Conservation (phyloP, 805 yeast species). For the Lipomyces mesembrius region DNA sequence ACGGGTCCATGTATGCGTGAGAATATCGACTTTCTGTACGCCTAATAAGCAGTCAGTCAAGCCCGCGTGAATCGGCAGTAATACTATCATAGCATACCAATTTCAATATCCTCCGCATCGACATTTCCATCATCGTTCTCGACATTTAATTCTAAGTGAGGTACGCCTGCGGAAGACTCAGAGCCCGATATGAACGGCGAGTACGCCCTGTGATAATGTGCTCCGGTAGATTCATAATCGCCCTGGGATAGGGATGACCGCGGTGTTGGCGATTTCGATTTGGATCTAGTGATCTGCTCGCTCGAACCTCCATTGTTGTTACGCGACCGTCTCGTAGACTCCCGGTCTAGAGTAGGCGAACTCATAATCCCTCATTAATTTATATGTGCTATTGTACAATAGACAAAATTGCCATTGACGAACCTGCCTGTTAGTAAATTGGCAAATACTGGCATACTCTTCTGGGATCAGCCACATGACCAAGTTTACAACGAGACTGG, state of each 20-base stretch:
- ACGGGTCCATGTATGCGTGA: conserved; percentile 36
- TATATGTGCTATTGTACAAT: background rate
- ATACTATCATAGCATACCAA: conserved; percentile 7
- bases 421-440: background rate
- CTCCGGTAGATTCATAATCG: conserved; percentile 5
- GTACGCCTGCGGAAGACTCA: background rate
- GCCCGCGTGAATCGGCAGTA: background rate
- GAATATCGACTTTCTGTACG: conserved; percentile 30
- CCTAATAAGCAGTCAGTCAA: conserved; percentile 12
- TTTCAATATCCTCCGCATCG: conserved; percentile 18
- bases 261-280: background rate
- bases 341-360: background rate
- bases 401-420: background rate
- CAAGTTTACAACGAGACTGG: background rate
- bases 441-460: background rate
- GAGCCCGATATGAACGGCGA: conserved; percentile 12
- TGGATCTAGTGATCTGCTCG: background rate
- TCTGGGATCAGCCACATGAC: background rate
- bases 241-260: background rate
- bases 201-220: conserved; percentile 25
- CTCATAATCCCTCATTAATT: background rate
- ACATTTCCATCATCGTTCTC: conserved; percentile 3
- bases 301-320: background rate
- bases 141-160: background rate
- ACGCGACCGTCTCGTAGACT: background rate